phyloP scores from a whole-genome alignment of 2,329 filamentous ascomycete species.

The Beauveria pseudobassiana region DNA sequence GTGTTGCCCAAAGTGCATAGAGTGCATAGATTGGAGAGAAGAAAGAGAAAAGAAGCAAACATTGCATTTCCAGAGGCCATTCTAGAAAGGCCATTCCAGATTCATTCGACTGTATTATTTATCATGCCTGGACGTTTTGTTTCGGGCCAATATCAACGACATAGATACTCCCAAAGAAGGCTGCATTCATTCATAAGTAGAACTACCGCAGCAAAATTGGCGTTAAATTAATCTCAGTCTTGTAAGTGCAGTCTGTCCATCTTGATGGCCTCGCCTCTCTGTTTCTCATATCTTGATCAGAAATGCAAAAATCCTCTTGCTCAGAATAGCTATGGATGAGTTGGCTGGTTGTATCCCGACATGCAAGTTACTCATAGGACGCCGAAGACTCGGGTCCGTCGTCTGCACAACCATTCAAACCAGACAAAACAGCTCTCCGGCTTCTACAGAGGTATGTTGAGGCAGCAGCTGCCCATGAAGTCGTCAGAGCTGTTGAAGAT shows the following conservation, averaged over 20 bases:
- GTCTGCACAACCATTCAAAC: no score
- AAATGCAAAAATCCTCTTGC: no score
- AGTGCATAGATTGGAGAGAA: neutral
- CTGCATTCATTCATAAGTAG: neutral
- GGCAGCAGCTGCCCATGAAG: no score
- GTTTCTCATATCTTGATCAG: no score
- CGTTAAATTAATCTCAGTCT: neutral
- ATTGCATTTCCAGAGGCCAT: neutral
- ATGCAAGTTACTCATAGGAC: no score
- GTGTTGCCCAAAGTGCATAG: conserved; percentile 15
- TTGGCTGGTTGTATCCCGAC: no score
- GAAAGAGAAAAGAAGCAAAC: neutral
- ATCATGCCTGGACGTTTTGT: neutral
- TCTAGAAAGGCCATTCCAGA: neutral
- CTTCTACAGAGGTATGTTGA: no score
- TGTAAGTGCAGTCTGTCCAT: no score
- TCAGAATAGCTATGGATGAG: no score
- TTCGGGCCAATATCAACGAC: neutral
- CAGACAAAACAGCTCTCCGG: no score
- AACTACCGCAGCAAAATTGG: neutral
- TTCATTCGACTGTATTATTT: neutral
- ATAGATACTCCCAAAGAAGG: neutral
- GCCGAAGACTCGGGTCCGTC: no score
- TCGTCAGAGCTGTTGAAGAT: no score
- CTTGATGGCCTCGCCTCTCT: neutral